phyloP scores from a whole-genome alignment of 164 flowering plant species.

The Echeveria elegans region DNA sequence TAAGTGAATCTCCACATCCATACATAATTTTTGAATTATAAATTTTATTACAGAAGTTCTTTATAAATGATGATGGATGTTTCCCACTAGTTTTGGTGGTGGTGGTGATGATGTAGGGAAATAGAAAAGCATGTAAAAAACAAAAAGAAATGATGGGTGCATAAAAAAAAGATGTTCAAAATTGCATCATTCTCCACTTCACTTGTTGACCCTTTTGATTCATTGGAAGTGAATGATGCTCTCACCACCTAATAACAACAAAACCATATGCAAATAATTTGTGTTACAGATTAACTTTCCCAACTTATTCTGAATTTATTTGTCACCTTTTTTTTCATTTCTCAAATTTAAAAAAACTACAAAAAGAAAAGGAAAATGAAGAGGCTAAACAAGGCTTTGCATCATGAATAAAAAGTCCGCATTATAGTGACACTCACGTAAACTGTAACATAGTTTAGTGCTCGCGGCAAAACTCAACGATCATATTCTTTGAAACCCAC shows the following conservation, averaged over 20 bases:
- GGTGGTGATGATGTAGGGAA: not conserved
- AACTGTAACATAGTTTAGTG: too few species aligned
- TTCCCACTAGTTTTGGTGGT: conserved; percentile 12
- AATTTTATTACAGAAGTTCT: too few species aligned
- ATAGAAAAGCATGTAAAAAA: not conserved
- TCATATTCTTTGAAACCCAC: too few species aligned
- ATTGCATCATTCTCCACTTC: conserved; percentile 7
- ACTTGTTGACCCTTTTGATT: not conserved
- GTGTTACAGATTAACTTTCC: too few species aligned
- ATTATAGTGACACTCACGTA: too few species aligned
- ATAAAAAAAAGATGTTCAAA: not conserved
- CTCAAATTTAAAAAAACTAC: not conserved
- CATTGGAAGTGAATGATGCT: not conserved
- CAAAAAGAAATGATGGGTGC: not conserved
- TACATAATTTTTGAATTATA: too few species aligned
- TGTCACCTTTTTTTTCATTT: too few species aligned
- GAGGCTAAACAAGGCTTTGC: too few species aligned
- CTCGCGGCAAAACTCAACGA: too few species aligned
- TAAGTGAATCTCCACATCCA: too few species aligned
- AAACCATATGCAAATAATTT: not conserved
- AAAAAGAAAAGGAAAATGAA: too few species aligned
- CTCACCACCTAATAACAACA: not conserved
- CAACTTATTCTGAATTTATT: not conserved
- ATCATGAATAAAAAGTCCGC: too few species aligned
- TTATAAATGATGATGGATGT: conserved; percentile 15